These are phyloP conservation scores for Fragosphaeria purpurea DNA, from an alignment of 2,329 filamentous ascomycete genomes.

Conservation along the genomic window DNA sequence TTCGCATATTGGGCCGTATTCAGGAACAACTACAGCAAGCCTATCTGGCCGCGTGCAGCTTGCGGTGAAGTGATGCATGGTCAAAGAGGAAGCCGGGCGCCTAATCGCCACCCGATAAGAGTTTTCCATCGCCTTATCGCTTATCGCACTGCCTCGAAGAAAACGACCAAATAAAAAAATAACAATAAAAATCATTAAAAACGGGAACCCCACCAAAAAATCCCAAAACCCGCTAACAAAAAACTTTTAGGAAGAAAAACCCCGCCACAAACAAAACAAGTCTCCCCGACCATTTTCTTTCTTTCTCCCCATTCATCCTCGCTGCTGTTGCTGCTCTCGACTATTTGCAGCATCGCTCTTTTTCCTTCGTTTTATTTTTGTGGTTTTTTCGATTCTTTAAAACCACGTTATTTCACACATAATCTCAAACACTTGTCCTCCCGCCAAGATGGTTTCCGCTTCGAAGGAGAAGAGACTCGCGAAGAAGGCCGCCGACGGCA, in stretches of 20 bases:
- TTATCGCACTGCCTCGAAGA: slow-evolving; percentile 2
- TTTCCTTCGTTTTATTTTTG: background rate
- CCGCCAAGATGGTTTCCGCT: slow-evolving; percentile 51
- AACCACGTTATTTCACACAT: background rate
- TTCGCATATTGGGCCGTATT: too few species aligned
- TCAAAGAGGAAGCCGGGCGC: background rate
- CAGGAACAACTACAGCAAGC: too few species aligned
- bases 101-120: slow-evolving; percentile 5
- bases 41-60: too few species aligned
- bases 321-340: slow-evolving; percentile 6
- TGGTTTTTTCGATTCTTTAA: background rate
- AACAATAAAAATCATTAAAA: slow-evolving; percentile 6
- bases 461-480: slow-evolving; percentile 64
- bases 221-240: slow-evolving; percentile 1
- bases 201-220: slow-evolving; percentile 6
- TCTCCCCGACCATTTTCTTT: background rate
- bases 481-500: slow-evolving; percentile 62
- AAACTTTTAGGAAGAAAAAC: background rate
- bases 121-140: slow-evolving; percentile 8
- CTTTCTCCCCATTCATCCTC: slow-evolving; percentile 2
- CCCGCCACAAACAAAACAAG: slow-evolving; percentile 4
- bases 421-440: too few species aligned
- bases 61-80: too few species aligned
- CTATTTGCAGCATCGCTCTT: slow-evolving; percentile 6
- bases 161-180: slow-evolving; percentile 3